A percentile compares a stretch with the other conserved stretches of the same genome.
These are phyloP conservation scores for Trametopsis cervina DNA, from an alignment of 768 basidiomycete species.

Conservation along the genomic window DNA sequence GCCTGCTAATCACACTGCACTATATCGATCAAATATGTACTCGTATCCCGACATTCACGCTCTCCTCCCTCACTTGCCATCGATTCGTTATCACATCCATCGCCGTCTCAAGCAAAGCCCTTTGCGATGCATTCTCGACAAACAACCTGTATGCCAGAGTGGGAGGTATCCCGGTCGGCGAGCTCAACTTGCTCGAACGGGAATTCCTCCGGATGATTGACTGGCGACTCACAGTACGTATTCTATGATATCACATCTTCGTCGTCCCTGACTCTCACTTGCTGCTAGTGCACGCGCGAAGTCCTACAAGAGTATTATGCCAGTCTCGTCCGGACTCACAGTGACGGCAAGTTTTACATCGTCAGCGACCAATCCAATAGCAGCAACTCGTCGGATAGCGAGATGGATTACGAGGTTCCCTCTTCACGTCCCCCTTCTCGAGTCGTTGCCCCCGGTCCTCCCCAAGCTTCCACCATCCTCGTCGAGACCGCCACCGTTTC, in stretches of 20 bases:
- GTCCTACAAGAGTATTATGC: slow-evolving; percentile 90
- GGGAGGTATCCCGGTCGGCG: slow-evolving; percentile 85
- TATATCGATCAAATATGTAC: slow-evolving; percentile 94
- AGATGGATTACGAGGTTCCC: slow-evolving; percentile 39
- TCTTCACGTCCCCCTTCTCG: slow-evolving; percentile 51
- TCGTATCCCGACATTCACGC: slow-evolving; percentile 80
- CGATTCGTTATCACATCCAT: slow-evolving; percentile 95
- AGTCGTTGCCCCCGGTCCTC: slow-evolving; percentile 20
- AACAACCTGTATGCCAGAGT: slow-evolving; percentile 95
- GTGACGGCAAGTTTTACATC: slow-evolving; percentile 49
- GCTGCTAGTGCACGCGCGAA: slow-evolving; percentile 78
- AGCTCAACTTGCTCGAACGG: slow-evolving; percentile 91
- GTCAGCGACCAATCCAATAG: slow-evolving; percentile 30
- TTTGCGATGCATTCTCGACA: slow-evolving; percentile 93
- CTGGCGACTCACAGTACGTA: slow-evolving; percentile 88
- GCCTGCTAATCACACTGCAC: slow-evolving; percentile 75
- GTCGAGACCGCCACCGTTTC: slow-evolving; percentile 31
- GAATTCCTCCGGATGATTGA: slow-evolving; percentile 90
- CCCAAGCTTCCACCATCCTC: slow-evolving; percentile 28
- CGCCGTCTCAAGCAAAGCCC: slow-evolving; percentile 87
- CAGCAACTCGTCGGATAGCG: slow-evolving; percentile 39
- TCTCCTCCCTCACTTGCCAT: slow-evolving; percentile 95
- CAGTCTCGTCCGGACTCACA: slow-evolving; percentile 86
- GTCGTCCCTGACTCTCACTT: slow-evolving; percentile 23
- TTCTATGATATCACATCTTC: slow-evolving; percentile 7